phyloP scores from a whole-genome alignment of 306 rosid genomes.

The Rubus idaeus region DNA sequence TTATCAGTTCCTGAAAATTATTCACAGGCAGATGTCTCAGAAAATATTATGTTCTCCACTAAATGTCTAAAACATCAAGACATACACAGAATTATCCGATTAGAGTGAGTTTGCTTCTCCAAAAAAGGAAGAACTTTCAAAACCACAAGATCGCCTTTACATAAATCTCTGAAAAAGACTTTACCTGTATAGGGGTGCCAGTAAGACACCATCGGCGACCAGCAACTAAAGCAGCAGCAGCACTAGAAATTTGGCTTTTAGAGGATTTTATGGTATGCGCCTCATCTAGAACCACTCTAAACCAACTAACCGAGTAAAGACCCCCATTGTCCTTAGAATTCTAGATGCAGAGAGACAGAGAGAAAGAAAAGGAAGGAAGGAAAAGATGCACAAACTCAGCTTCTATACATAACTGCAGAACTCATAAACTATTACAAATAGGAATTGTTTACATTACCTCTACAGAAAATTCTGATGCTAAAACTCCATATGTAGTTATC shows the following conservation, averaged over 20 bases:
- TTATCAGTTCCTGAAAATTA: background rate
- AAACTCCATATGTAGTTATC: slow-evolving; percentile 81
- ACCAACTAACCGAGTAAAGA: slow-evolving; percentile 85
- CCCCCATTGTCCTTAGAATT: slow-evolving; percentile 70
- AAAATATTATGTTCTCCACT: background rate
- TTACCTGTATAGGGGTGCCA: slow-evolving; percentile 95
- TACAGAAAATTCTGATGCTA: slow-evolving; percentile 80
- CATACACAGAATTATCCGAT: background rate
- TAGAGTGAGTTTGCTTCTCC: background rate
- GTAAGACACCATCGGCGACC: slow-evolving; percentile 97
- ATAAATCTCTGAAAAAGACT: slow-evolving; percentile 8
- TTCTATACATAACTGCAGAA: slow-evolving; percentile 17
- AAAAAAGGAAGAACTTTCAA: background rate
- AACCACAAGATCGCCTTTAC: background rate
- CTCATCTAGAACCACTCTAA: slow-evolving; percentile 95
- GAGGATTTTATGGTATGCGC: slow-evolving; percentile 92
- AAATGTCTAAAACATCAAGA: background rate
- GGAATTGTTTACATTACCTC: slow-evolving; percentile 59
- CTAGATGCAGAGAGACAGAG: slow-evolving; percentile 37
- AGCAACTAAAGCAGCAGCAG: slow-evolving; percentile 77
- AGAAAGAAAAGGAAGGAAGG: slow-evolving; percentile 22
- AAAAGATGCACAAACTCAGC: slow-evolving; percentile 20
- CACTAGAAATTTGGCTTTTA: slow-evolving; percentile 85
- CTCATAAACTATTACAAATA: slow-evolving; percentile 5
- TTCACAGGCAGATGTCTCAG: background rate